Conservation (phyloP, 805 yeast genomes). For the Torulaspora microellipsoides region DNA sequence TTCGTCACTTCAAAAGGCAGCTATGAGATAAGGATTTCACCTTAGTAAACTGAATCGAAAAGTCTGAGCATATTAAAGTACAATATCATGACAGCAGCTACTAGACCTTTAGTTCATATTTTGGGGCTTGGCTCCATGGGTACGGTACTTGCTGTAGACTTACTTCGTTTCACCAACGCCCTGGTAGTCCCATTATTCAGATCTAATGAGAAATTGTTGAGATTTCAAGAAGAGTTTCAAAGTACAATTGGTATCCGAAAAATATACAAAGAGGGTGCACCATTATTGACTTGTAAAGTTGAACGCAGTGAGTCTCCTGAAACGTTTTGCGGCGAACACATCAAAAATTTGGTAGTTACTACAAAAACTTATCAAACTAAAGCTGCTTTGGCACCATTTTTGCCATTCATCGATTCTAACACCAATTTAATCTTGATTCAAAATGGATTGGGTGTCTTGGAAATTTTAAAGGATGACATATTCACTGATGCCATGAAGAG, state of each 20-base stretch:
- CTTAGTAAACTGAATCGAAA: no score
- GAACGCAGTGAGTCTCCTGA: conserved; percentile 23
- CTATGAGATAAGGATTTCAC: no score
- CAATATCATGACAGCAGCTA: conserved; percentile 15
- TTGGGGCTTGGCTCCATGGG: conserved; percentile 37
- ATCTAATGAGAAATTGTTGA: conserved; percentile 22
- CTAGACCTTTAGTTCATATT: conserved; percentile 25
- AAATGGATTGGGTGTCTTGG: conserved; percentile 84
- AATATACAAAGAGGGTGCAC: conserved; percentile 18
- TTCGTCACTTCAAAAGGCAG: no score
- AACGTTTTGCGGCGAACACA: conserved; percentile 26
- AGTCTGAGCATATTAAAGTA: no score
- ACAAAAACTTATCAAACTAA: conserved; percentile 78
- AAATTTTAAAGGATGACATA: conserved; percentile 45
- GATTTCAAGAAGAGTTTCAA: conserved; percentile 20
- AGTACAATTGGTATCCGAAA: conserved; percentile 25
- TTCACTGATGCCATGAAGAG: conserved; percentile 48
- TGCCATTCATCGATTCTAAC: conserved; percentile 43
- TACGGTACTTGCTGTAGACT: conserved; percentile 27
- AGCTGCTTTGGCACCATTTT: conserved; percentile 53
- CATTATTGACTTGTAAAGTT: conserved; percentile 10
- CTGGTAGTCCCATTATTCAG: conserved; percentile 32
- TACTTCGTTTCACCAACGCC: conserved; percentile 22
- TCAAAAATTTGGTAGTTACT: conserved; percentile 61
- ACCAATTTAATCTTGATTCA: conserved; percentile 73